Percentiles rank a stretch among this genome's conserved stretches.
Conservation (phyloP, 352 stramenopile genomes). For the Phytophthora tentaculata region DNA sequence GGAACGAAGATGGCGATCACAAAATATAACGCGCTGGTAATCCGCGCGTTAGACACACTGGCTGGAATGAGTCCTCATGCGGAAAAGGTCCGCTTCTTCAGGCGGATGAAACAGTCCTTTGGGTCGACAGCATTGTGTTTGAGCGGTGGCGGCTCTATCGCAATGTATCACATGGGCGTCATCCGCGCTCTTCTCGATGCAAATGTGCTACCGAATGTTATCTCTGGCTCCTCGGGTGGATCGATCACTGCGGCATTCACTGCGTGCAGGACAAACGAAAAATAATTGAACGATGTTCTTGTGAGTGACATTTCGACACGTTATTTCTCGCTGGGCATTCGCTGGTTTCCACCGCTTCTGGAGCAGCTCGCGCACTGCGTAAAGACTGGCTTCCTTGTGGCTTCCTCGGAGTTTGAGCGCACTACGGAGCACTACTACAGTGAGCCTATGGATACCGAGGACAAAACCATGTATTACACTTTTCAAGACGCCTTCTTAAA, state of each 20-base stretch:
- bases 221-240: conserved; percentile 93
- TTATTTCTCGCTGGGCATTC: conserved; percentile 60
- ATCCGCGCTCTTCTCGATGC: conserved; percentile 89
- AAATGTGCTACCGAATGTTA: conserved; percentile 90
- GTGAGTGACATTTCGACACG: conserved; percentile 66
- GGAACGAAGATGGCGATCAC: conserved; percentile 72
- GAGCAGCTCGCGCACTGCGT: conserved; percentile 90
- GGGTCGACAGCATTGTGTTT: conserved; percentile 92
- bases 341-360: conserved; percentile 82
- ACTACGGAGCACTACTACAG: conserved; percentile 94
- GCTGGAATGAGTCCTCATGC: conserved; percentile 28
- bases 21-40: conserved; percentile 53
- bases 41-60: conserved; percentile 54
- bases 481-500: conserved; percentile 95
- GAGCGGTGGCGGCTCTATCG: conserved; percentile 90
- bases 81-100: conserved; percentile 65
- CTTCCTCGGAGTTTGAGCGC: conserved; percentile 77
- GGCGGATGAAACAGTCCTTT: conserved; percentile 79
- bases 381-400: conserved; percentile 89
- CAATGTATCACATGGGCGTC: conserved; percentile 96
- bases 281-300: conserved; percentile 65
- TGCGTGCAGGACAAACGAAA: conserved; percentile 87
- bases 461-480: conserved; percentile 80
- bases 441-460: conserved; percentile 50
- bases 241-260: conserved; percentile 88